These are phyloP conservation scores for Uronychia setigera DNA, from an alignment of 73 alveolate species.

Conservation along the genomic window DNA sequence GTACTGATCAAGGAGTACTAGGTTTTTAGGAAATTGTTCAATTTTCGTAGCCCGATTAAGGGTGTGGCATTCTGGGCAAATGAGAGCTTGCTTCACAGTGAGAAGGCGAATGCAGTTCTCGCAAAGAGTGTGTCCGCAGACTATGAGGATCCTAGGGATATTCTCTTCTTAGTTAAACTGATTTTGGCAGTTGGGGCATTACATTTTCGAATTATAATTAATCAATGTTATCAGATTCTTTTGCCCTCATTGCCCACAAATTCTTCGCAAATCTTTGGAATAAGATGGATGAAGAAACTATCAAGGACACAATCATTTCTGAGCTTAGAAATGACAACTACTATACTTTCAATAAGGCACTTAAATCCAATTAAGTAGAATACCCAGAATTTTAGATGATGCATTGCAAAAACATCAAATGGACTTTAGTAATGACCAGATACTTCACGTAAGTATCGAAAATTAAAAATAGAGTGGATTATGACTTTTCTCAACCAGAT, in stretches of 20 bases:
- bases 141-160: conserved; percentile 52
- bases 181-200: conserved; percentile 61
- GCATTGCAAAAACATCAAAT: background rate
- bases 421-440: background rate
- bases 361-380: background rate
- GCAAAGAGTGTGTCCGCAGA: conserved; percentile 69
- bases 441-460: background rate
- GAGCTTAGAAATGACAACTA: background rate
- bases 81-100: conserved; percentile 2
- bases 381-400: background rate
- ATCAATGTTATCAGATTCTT: background rate
- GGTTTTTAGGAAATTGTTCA: conserved; percentile 45
- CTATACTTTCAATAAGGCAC: background rate
- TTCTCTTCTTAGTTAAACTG: conserved; percentile 34
- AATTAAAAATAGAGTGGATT: background rate
- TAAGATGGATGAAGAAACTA: background rate
- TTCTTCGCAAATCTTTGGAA: background rate
- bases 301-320: too few relatives aligned
- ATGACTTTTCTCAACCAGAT: background rate
- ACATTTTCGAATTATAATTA: conserved; percentile 33
- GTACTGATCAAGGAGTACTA: conserved; percentile 20
- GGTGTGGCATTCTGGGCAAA: conserved; percentile 58
- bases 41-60: conserved; percentile 29
- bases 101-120: conserved; percentile 42
- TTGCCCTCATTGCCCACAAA: background rate